phyloP scores from a whole-genome alignment of 116 monocot genomes.

The Iris pallida region DNA sequence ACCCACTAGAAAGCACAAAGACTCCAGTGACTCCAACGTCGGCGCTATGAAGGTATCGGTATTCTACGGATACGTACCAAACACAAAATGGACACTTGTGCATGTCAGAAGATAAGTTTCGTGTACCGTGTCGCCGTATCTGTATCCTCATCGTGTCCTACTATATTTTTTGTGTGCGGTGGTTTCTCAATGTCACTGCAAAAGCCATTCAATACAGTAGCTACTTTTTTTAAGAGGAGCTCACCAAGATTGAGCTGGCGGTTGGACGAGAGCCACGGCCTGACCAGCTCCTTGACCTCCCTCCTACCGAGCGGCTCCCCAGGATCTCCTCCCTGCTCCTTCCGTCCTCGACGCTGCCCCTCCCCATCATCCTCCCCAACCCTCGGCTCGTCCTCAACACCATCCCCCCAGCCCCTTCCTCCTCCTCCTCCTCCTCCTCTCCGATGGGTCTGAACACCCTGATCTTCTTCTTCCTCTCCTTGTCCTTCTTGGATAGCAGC shows the following conservation, averaged over 20 bases:
- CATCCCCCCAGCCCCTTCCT: conserved; percentile 20
- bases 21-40: too few relatives aligned
- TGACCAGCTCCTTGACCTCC: conserved; percentile 57
- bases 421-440: not conserved
- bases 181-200: too few relatives aligned
- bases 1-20: too few relatives aligned
- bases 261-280: conserved; percentile 50
- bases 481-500: conserved; percentile 85
- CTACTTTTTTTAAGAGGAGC: not conserved
- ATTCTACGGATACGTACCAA: too few relatives aligned
- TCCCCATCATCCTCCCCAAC: conserved; percentile 1
- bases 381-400: conserved; percentile 23
- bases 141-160: too few relatives aligned
- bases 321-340: conserved; percentile 80
- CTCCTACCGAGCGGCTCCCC: conserved; percentile 50
- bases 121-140: too few relatives aligned
- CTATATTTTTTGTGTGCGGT: too few relatives aligned
- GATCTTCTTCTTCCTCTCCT: conserved; percentile 71
- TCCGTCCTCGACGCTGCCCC: conserved; percentile 19
- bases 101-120: too few relatives aligned
- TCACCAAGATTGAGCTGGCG: conserved; percentile 91
- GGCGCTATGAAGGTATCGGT: too few relatives aligned
- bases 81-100: too few relatives aligned
- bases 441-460: conserved; percentile 46
- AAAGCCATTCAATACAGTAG: too few relatives aligned